Percentiles rank a stretch among this genome's conserved stretches.
phyloP scores from a whole-genome alignment of 345 rosid genomes.

The Citrus unshiu region DNA sequence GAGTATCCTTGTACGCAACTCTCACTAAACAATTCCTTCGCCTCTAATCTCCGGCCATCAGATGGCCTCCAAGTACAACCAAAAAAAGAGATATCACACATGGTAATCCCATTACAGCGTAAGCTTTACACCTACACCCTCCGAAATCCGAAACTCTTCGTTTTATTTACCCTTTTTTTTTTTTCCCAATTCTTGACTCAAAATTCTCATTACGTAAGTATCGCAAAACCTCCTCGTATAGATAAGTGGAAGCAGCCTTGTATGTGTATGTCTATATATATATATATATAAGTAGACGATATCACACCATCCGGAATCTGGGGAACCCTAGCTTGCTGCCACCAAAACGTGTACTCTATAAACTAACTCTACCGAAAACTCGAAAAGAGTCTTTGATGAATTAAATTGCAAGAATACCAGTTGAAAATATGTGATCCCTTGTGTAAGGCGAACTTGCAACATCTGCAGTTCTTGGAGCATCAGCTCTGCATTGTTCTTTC shows the following conservation, averaged over 20 bases:
- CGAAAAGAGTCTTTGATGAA: neutral
- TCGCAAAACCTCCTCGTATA: neutral
- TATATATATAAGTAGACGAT: neutral
- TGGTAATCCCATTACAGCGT: constrained; percentile 9
- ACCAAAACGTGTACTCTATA: neutral
- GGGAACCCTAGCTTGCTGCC: neutral
- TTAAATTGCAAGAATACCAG: constrained; percentile 75
- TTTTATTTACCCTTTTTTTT: neutral
- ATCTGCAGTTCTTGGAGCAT: constrained; percentile 29
- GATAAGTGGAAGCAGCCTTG: neutral
- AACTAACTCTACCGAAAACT: too few relatives aligned
- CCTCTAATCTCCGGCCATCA: too few relatives aligned
- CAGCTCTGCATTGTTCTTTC: constrained; percentile 62
- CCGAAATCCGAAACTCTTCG: neutral
- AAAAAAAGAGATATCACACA: neutral
- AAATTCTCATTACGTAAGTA: neutral
- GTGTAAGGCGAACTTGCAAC: constrained; percentile 44
- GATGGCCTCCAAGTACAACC: neutral
- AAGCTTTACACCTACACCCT: neutral
- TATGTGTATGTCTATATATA: neutral
- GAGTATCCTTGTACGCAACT: too few relatives aligned
- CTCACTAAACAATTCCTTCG: too few relatives aligned
- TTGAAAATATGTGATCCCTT: constrained; percentile 51
- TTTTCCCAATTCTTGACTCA: neutral
- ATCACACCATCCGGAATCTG: too few relatives aligned